A percentile compares a stretch with the other conserved stretches of the same genome.
Evolutionary conservation across 768 basidiomycete species (phyloP).

Genomic region (Gymnopilus junonius): DNA sequence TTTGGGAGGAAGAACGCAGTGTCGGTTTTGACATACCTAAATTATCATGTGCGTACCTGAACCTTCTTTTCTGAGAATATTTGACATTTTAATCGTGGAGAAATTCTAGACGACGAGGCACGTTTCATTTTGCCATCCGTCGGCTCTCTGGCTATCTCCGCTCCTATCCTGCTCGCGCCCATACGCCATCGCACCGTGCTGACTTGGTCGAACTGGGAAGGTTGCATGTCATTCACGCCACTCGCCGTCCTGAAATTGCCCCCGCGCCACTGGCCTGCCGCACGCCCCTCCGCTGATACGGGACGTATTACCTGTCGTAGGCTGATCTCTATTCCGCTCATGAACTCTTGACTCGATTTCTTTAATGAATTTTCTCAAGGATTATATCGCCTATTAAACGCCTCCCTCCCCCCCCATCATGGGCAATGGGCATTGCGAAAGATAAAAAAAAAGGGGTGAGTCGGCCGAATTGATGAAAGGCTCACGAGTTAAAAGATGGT

Average conservation of each 20-base stretch:
- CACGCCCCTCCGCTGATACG: neutral
- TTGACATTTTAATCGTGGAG: conserved; percentile 1
- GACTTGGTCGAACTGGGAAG: neutral
- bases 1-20: neutral
- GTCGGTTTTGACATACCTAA: conserved; percentile 17
- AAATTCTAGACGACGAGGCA: conserved; percentile 10
- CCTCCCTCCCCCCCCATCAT: too few relatives aligned
- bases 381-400: neutral
- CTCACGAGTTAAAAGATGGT: conserved; percentile 9
- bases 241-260: neutral
- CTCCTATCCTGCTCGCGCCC: conserved; percentile 4
- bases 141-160: neutral
- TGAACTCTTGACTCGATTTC: neutral
- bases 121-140: neutral
- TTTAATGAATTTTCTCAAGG: neutral
- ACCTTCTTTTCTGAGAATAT: conserved; percentile 7
- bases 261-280: conserved; percentile 2
- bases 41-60: conserved; percentile 1
- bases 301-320: conserved; percentile 3
- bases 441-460: neutral
- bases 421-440: neutral
- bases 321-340: neutral
- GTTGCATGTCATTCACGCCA: neutral
- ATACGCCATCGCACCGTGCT: neutral
- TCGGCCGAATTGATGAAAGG: conserved; percentile 1